Evolutionary conservation across 257 asterid species (phyloP).

Genomic region (Solanum neorickii): DNA sequence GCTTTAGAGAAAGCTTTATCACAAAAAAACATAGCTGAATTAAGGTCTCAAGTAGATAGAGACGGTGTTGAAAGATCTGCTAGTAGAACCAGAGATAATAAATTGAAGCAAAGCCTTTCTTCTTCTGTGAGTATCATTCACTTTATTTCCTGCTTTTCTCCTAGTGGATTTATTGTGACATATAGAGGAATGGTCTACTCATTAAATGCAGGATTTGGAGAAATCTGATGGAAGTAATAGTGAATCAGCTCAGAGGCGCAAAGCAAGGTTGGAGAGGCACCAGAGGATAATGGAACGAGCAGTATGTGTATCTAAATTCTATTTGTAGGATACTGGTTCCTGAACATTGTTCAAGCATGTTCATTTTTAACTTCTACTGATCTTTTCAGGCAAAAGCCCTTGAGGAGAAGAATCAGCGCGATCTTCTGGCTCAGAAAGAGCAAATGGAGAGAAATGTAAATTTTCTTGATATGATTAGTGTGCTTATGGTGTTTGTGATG

Average conservation of each 20-base stretch:
- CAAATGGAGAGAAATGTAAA: conserved; percentile 95
- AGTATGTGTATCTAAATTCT: conserved; percentile 29
- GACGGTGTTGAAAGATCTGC: conserved; percentile 19
- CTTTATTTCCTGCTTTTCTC: conserved; percentile 1
- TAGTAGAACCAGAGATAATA: conserved; percentile 36
- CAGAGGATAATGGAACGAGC: conserved; percentile 98
- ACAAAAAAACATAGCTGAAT: conserved; percentile 38
- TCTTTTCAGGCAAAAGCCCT: conserved; percentile 90
- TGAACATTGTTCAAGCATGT: neutral
- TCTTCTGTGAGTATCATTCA: conserved; percentile 56
- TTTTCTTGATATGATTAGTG: neutral
- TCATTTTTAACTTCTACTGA: neutral
- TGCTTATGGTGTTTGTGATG: neutral
- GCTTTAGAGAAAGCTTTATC: conserved; percentile 85
- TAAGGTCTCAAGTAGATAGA: conserved; percentile 35
- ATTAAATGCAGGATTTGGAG: conserved; percentile 67
- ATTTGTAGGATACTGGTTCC: conserved; percentile 3
- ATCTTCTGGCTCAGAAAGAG: conserved; percentile 84
- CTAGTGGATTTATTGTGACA: neutral
- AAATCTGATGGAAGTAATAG: conserved; percentile 25
- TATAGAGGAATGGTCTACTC: conserved; percentile 9
- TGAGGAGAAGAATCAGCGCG: conserved; percentile 92
- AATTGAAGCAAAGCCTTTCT: conserved; percentile 74
- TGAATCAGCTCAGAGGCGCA: conserved; percentile 87
- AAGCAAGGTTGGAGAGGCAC: conserved; percentile 91